Conservation (phyloP, 306 rosid species). For the Mimosa pudica region DNA sequence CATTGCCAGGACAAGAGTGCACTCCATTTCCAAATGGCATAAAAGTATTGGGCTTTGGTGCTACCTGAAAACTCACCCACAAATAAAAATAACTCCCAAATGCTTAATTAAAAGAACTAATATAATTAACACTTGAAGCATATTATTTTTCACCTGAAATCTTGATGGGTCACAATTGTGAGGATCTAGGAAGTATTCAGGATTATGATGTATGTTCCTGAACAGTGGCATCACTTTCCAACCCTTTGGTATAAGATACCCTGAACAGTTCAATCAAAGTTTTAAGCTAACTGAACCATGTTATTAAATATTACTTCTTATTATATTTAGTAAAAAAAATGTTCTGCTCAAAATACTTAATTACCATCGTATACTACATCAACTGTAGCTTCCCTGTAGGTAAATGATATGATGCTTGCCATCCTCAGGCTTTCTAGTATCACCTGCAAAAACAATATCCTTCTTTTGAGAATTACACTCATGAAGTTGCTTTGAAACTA, state of each 20-base stretch:
- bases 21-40: slow-evolving; percentile 93
- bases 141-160: slow-evolving; percentile 61
- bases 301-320: neutral
- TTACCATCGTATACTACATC: slow-evolving; percentile 83
- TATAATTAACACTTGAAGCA: neutral
- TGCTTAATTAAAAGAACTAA: neutral
- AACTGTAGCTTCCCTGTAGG: slow-evolving; percentile 82
- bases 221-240: slow-evolving; percentile 99
- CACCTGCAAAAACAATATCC: slow-evolving; percentile 53
- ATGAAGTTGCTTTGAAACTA: neutral
- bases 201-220: slow-evolving; percentile 87
- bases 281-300: slow-evolving; percentile 15
- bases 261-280: slow-evolving; percentile 42
- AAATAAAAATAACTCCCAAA: neutral
- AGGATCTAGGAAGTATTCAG: slow-evolving; percentile 72
- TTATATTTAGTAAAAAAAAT: slow-evolving; percentile 2
- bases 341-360: slow-evolving; percentile 20
- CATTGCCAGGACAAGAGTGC: slow-evolving; percentile 92
- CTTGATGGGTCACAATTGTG: slow-evolving; percentile 84
- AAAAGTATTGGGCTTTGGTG: slow-evolving; percentile 77
- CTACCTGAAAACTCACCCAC: slow-evolving; percentile 42
- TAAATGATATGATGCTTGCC: slow-evolving; percentile 88
- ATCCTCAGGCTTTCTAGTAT: slow-evolving; percentile 83
- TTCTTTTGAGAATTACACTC: slow-evolving; percentile 23
- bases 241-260: slow-evolving; percentile 92